phyloP scores from a whole-genome alignment of 495 filamentous ascomycete genomes.

The Penicillium alfredii region DNA sequence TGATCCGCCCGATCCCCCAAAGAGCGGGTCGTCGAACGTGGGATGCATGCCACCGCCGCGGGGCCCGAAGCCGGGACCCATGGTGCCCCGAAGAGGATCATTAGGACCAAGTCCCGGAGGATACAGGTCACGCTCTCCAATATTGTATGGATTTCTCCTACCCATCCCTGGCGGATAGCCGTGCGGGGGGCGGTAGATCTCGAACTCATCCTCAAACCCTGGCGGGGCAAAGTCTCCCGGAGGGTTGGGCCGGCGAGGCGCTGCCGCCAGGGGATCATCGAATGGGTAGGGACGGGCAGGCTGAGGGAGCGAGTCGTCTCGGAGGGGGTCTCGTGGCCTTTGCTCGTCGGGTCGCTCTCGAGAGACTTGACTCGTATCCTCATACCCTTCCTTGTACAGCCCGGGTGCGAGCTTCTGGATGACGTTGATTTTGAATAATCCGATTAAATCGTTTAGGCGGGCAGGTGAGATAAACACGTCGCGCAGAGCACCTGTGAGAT shows the following conservation, averaged over 20 bases:
- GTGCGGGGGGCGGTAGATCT: constrained; percentile 64
- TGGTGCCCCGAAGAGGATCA: constrained; percentile 66
- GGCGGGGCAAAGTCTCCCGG: constrained; percentile 77
- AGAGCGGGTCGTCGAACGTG: constrained; percentile 88
- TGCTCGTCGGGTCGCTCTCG: constrained; percentile 28
- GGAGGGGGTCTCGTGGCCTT: constrained; percentile 43
- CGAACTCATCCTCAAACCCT: constrained; percentile 90
- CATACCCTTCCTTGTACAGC: constrained; percentile 69
- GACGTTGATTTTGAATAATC: constrained; percentile 64
- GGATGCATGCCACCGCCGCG: constrained; percentile 85
- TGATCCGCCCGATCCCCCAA: constrained; percentile 58
- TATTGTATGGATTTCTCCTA: constrained; percentile 52
- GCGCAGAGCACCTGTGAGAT: constrained; percentile 44
- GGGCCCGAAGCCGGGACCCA: constrained; percentile 49
- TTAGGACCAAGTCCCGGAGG: constrained; percentile 79
- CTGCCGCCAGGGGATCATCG: constrained; percentile 58
- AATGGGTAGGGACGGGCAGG: constrained; percentile 62
- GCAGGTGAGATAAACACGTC: constrained; percentile 67
- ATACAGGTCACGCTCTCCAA: constrained; percentile 82
- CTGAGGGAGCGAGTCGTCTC: constrained; percentile 46
- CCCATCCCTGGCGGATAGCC: constrained; percentile 42
- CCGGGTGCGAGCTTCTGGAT: constrained; percentile 74
- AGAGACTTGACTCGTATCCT: constrained; percentile 41
- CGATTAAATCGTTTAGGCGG: constrained; percentile 61
- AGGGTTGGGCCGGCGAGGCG: constrained; percentile 60